Evolutionary conservation across 305 asterid species (phyloP).

Genomic region (Fraxinus dipetala): DNA sequence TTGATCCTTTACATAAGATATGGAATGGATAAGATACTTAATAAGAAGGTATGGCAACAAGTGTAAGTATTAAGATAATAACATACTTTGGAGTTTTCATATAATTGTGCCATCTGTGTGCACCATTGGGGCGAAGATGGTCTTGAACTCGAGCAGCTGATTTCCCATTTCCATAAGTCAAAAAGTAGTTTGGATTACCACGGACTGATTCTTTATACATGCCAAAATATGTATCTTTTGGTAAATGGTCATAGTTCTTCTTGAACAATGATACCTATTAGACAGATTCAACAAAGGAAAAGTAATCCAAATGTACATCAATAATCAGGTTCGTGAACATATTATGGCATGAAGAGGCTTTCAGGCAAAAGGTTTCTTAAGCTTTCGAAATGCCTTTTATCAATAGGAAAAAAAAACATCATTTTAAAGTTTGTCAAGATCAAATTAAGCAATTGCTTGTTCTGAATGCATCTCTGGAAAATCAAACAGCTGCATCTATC

Average conservation of each 20-base stretch:
- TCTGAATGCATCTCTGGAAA: neutral
- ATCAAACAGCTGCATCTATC: neutral
- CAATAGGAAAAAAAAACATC: neutral
- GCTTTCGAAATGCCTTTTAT: neutral
- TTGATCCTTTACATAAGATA: neutral
- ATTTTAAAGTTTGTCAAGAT: neutral
- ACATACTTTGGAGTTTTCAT: conserved; percentile 45
- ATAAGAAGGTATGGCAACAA: neutral
- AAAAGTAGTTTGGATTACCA: conserved; percentile 47
- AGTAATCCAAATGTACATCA: conserved; percentile 13
- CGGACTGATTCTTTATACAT: conserved; percentile 40
- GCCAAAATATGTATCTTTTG: conserved; percentile 36
- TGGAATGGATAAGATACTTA: neutral
- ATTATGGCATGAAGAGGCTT: neutral
- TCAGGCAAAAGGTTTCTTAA: neutral
- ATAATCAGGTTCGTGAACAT: neutral
- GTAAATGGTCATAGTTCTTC: conserved; percentile 48
- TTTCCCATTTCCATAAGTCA: conserved; percentile 57
- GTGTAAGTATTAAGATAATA: neutral
- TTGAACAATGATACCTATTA: conserved; percentile 56
- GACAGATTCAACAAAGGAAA: conserved; percentile 10
- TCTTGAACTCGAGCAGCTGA: conserved; percentile 59
- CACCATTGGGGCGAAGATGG: conserved; percentile 58
- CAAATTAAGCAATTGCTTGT: conserved; percentile 9
- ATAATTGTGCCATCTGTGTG: conserved; percentile 59